phyloP scores from a whole-genome alignment of 108 stramenopile species.

The Conticribra weissflogii region DNA sequence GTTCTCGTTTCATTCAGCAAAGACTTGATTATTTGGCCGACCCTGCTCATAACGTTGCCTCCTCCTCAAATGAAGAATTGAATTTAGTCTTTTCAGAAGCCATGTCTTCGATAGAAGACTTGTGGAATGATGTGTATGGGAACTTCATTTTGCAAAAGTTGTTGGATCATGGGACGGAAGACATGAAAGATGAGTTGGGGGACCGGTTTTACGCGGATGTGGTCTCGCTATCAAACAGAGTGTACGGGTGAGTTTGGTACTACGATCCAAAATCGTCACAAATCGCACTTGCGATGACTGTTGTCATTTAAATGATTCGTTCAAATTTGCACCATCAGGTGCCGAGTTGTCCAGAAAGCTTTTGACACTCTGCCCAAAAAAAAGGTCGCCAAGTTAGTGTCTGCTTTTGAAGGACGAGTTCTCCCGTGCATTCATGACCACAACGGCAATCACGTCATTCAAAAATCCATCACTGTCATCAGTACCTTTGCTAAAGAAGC shows the following conservation, averaged over 20 bases:
- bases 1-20: conserved; percentile 93
- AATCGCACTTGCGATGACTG: too few species aligned
- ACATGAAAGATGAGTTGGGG: conserved; percentile 61
- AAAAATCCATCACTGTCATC: conserved; percentile 88
- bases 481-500: conserved; percentile 45
- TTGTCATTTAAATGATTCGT: too few species aligned
- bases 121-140: conserved; percentile 86
- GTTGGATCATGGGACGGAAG: conserved; percentile 81
- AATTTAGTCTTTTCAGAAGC: conserved; percentile 81
- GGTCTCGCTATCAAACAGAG: conserved; percentile 66
- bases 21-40: conserved; percentile 81
- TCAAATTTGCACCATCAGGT: too few species aligned
- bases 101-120: conserved; percentile 55
- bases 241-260: conserved; percentile 74
- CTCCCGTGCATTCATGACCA: conserved; percentile 89
- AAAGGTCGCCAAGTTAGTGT: conserved; percentile 68
- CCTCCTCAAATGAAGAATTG: conserved; percentile 60
- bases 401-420: conserved; percentile 79
- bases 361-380: conserved; percentile 68
- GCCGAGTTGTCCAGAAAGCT: conserved; percentile 92
- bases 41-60: conserved; percentile 40
- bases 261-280: too few species aligned
- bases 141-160: conserved; percentile 96
- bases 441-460: conserved; percentile 94
- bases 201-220: conserved; percentile 60